These are phyloP conservation scores for Colletotrichum lindemuthianum DNA, from an alignment of 2,329 filamentous ascomycete genomes.

Conservation along the genomic window DNA sequence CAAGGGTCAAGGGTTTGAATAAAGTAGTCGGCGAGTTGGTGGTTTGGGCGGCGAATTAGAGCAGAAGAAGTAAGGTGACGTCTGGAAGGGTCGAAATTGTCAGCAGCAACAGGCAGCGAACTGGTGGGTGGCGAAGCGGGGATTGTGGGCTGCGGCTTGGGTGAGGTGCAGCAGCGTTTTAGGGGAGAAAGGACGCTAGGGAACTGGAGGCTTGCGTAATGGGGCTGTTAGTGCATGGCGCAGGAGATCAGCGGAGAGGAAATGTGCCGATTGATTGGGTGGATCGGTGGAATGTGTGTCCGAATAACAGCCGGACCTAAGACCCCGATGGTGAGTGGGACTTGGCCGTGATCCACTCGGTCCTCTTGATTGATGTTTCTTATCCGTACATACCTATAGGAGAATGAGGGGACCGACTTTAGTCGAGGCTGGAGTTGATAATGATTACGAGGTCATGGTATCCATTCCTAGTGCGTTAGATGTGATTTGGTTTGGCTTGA, in stretches of 20 bases:
- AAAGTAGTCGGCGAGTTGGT: neutral
- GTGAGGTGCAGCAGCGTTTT: too few relatives aligned
- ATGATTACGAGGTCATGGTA: too few relatives aligned
- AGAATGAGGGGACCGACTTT: too few relatives aligned
- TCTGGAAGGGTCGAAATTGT: neutral
- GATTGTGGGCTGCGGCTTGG: neutral
- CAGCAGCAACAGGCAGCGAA: slow-evolving; percentile 15
- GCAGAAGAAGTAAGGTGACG: slow-evolving; percentile 18
- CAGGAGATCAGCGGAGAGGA: neutral
- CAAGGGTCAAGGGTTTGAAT: neutral
- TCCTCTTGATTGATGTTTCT: too few relatives aligned
- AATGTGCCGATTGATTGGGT: slow-evolving; percentile 2
- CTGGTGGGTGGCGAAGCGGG: slow-evolving; percentile 28
- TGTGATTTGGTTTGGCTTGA: too few relatives aligned
- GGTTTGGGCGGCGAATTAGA: neutral
- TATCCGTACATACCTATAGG: neutral
- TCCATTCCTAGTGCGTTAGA: too few relatives aligned
- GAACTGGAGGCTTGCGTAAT: slow-evolving; percentile 31
- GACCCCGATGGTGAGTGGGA: neutral
- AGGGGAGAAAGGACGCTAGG: neutral
- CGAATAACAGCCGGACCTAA: slow-evolving; percentile 9
- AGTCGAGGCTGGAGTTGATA: too few relatives aligned
- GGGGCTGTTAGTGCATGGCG: neutral
- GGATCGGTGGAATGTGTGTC: slow-evolving; percentile 9
- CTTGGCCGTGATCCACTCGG: neutral